These are phyloP conservation scores for Sanghuangporus weigelae DNA, from an alignment of 1,284 basidiomycete genomes.

Conservation along the genomic window DNA sequence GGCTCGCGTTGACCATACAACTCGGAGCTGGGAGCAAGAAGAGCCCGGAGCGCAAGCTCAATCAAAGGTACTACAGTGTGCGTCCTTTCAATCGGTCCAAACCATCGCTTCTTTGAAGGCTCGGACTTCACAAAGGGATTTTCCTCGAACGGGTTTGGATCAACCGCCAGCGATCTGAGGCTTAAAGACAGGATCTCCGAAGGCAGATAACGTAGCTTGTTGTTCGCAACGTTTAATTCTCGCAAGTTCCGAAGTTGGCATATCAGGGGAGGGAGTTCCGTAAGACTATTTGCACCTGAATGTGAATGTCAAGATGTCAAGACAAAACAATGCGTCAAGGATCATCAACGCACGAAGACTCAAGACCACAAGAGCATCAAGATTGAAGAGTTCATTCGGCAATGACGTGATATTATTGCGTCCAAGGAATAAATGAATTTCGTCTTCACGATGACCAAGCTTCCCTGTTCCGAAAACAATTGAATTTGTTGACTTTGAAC, in stretches of 20 bases:
- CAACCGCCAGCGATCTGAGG: slow-evolving; percentile 40
- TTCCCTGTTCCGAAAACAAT: slow-evolving; percentile 16
- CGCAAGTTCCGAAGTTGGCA: slow-evolving; percentile 45
- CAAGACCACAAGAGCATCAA: slow-evolving; percentile 49
- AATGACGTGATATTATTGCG: slow-evolving; percentile 43
- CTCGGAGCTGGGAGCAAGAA: slow-evolving; percentile 4
- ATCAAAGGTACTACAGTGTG: slow-evolving; percentile 8
- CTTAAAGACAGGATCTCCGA: slow-evolving; percentile 56
- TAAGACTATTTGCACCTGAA: slow-evolving; percentile 52
- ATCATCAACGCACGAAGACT: slow-evolving; percentile 44
- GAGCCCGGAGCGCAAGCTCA: slow-evolving; percentile 10
- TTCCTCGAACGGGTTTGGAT: slow-evolving; percentile 54
- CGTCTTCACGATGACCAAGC: slow-evolving; percentile 30
- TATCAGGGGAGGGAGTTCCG: slow-evolving; percentile 62
- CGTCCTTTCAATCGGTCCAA: slow-evolving; percentile 5
- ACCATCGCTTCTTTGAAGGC: slow-evolving; percentile 9
- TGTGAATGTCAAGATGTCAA: neutral
- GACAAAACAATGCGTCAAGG: slow-evolving; percentile 7
- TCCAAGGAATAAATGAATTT: slow-evolving; percentile 42
- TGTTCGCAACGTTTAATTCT: slow-evolving; percentile 58
- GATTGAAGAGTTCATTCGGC: slow-evolving; percentile 46
- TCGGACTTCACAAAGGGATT: slow-evolving; percentile 2
- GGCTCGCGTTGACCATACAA: neutral
- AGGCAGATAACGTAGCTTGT: slow-evolving; percentile 56
- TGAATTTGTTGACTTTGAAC: slow-evolving; percentile 18